Evolutionary conservation across 371 early-diverging fungal species (phyloP).

Genomic region (Mucor lusitanicus): DNA sequence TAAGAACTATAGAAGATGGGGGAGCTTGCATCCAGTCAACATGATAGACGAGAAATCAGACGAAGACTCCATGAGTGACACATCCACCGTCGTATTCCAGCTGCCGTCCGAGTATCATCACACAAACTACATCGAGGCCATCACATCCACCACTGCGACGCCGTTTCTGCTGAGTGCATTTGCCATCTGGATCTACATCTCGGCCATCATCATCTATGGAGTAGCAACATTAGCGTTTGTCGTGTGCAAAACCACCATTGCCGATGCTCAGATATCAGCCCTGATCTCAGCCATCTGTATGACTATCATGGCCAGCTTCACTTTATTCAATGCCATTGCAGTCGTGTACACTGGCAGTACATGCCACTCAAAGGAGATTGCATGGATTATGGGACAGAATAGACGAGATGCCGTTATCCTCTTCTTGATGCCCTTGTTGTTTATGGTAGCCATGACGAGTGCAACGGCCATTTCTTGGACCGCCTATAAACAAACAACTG

Average conservation of each 20-base stretch:
- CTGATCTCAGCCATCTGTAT: constrained; percentile 20
- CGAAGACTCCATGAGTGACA: constrained; percentile 1
- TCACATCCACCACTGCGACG: background rate
- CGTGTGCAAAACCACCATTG: constrained; percentile 12
- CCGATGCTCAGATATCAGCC: constrained; percentile 6
- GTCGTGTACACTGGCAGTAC: constrained; percentile 11
- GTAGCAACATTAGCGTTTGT: constrained; percentile 12
- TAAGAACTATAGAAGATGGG: constrained; percentile 27
- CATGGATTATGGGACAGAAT: constrained; percentile 17
- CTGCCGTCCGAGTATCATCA: background rate
- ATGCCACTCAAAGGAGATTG: constrained; percentile 5
- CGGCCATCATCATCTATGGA: constrained; percentile 17
- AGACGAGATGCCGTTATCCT: constrained; percentile 11
- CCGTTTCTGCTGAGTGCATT: constrained; percentile 7
- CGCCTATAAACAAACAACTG: background rate
- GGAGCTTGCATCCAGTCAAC: constrained; percentile 20
- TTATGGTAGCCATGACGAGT: constrained; percentile 8
- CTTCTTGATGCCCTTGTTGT: constrained; percentile 12
- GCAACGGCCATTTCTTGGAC: constrained; percentile 12
- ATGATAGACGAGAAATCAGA: constrained; percentile 5
- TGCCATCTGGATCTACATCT: constrained; percentile 22
- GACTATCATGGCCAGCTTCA: constrained; percentile 14
- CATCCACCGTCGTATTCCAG: background rate
- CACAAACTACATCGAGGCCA: background rate
- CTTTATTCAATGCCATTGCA: constrained; percentile 9